Base-by-base conservation (phyloP, 2,329 filamentous ascomycete species). In the Calonectria honghensis region DNA sequence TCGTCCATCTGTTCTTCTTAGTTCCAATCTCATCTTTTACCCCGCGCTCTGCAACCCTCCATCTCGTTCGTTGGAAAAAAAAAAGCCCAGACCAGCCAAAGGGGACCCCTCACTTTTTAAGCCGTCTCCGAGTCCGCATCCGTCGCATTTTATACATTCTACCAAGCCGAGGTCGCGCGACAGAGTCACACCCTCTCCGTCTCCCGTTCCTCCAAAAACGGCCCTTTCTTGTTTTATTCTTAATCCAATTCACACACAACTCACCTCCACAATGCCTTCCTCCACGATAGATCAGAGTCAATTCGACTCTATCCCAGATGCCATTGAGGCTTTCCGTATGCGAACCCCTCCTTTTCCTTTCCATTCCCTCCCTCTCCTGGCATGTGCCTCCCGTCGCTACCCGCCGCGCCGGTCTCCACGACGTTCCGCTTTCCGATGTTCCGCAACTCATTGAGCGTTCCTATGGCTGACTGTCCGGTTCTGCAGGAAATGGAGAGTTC, bases 401-500 rank as follows among this genome's bases (percentile, higher is more conserved):
- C 45, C 16, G 37, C 68, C 73, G 66, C 18, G 9, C 32, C 24
- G 10, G 24, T 39, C 37, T n/a, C n/a, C 52, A 31, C 57, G 24
- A 63, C 45, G 39, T 27, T 63, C 35, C 35, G 57, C 6, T 16
- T 63, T 41, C 61, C 24, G 61, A 65, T 9, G 11, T 50, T 50
- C 61, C 39, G 39, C 27, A 48, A 14, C 35, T 48, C 24, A 48
- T 65, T 70, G 57, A 54, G n/a, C n/a, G 20, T 32, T 18, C 11
- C 24, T 39, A 20, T 16, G 7, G 35, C 74, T 80, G 63, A 79
- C 80, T 65, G 20, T 32, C 41, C 39, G 35, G 72, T 54, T 13
- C 64, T 68, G 9, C 78, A 95, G 93, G 89, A 82, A 91, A 93
- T 85, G 96, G 95, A 85, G 93, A 98, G 84, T 98, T 98, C 90